A percentile compares a stretch with the other conserved stretches of the same genome.
These are phyloP conservation scores for Dactylonectria estremocensis DNA, from an alignment of 2,329 filamentous ascomycete species.

Conservation along the genomic window DNA sequence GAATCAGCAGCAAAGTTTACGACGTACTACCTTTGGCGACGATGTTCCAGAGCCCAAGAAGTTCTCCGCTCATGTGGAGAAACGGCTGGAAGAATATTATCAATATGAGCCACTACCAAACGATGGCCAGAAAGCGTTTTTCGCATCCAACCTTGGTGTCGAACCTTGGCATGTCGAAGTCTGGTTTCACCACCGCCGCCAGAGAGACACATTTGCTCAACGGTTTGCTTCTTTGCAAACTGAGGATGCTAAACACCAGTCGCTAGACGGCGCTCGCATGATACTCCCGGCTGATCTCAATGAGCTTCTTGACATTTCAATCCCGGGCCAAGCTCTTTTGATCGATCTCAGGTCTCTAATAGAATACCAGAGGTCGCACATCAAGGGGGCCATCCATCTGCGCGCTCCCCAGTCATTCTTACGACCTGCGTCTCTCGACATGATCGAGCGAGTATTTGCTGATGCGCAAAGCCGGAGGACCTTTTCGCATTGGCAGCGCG, in stretches of 20 bases:
- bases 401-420: slow-evolving; percentile 66
- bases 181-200: slow-evolving; percentile 70
- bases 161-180: slow-evolving; percentile 67
- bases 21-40: slow-evolving; percentile 57
- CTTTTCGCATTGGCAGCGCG: slow-evolving; percentile 64
- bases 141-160: slow-evolving; percentile 69
- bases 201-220: slow-evolving; percentile 62
- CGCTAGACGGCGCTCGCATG: slow-evolving; percentile 59
- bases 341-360: slow-evolving; percentile 65
- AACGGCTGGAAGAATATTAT: slow-evolving; percentile 69
- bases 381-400: slow-evolving; percentile 67
- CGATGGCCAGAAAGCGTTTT: slow-evolving; percentile 65
- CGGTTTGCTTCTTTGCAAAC: slow-evolving; percentile 62
- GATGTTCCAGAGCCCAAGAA: slow-evolving; percentile 60
- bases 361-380: slow-evolving; percentile 67
- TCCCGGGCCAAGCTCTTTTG: slow-evolving; percentile 61
- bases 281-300: slow-evolving; percentile 67
- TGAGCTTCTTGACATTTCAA: slow-evolving; percentile 65
- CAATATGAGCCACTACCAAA: slow-evolving; percentile 63
- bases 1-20: slow-evolving; percentile 61
- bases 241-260: slow-evolving; percentile 52
- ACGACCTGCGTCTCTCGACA: slow-evolving; percentile 62
- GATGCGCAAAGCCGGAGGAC: slow-evolving; percentile 64
- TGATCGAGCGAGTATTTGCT: slow-evolving; percentile 65
- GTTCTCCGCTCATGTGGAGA: slow-evolving; percentile 65